A percentile compares a stretch with the other conserved stretches of the same genome.
Evolutionary conservation across 2,329 filamentous ascomycete species (phyloP).

Genomic region (Apiospora saccharicola): DNA sequence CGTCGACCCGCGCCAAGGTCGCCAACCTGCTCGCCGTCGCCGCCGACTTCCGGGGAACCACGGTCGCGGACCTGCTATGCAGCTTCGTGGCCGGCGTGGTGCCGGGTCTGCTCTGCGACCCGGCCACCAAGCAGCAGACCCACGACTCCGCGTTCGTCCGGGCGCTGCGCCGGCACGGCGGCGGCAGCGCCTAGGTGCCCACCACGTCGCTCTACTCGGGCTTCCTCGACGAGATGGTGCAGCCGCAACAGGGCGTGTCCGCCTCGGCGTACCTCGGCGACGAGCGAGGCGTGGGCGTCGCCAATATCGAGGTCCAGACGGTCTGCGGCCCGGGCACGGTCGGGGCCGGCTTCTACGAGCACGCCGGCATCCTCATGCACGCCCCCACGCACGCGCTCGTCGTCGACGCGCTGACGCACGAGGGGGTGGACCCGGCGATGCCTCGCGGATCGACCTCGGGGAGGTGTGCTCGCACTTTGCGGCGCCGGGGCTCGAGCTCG

Average conservation of each 20-base stretch:
- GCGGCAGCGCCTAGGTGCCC: slow-evolving; percentile 60
- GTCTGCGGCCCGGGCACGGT: slow-evolving; percentile 43
- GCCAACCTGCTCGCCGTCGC: slow-evolving; percentile 60
- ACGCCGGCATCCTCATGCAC: slow-evolving; percentile 25
- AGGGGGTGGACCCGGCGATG: background rate
- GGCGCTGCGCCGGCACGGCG: slow-evolving; percentile 50
- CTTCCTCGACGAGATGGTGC: slow-evolving; percentile 57
- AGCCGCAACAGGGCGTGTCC: slow-evolving; percentile 53
- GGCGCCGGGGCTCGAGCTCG: slow-evolving; percentile 17
- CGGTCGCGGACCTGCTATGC: slow-evolving; percentile 29
- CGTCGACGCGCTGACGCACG: slow-evolving; percentile 24
- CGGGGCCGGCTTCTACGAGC: slow-evolving; percentile 17
- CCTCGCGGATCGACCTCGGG: slow-evolving; percentile 9
- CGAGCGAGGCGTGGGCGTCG: slow-evolving; percentile 48
- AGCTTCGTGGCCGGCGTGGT: background rate
- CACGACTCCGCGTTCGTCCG: slow-evolving; percentile 51
- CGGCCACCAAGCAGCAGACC: slow-evolving; percentile 54
- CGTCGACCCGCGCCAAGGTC: slow-evolving; percentile 52
- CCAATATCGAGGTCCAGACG: slow-evolving; percentile 55
- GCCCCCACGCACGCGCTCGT: slow-evolving; percentile 24
- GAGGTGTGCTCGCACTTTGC: slow-evolving; percentile 13
- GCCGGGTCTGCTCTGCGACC: slow-evolving; percentile 43
- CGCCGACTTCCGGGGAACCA: slow-evolving; percentile 53
- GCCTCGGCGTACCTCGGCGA: slow-evolving; percentile 55
- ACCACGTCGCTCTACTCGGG: slow-evolving; percentile 60